Evolutionary conservation across 2,329 filamentous ascomycete species (phyloP), one percentile per base, ranked within the genome.

Genomic region (Cladosporium sp.): DNA sequence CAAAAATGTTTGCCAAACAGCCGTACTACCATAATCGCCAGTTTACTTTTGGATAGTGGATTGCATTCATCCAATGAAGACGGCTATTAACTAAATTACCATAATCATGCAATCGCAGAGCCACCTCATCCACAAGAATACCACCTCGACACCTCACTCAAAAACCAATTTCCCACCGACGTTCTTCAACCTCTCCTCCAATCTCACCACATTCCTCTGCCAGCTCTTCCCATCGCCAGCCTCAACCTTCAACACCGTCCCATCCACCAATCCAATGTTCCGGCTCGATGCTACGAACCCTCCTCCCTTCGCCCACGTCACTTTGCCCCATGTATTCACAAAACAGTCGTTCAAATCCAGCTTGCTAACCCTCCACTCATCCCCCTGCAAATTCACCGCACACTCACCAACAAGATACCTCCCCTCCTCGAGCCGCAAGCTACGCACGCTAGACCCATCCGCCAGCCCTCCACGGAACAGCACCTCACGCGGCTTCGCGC

Each of bases 181-280:
- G 23, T 63, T 63, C 35, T 37, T 37, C 31, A 63, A 26, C 50
- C 61, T 63, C 50, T 63, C 61, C 50, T 63, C 61, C 61, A 63
- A 63, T 37, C 61, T 40, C 23, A 63, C 26, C 61, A 56, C 35
- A 46, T 63, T 63, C 35, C 49, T 63, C 61, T 63, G 61, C 61
- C 61, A 63, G 23, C 50, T 63, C 61, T 40, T 53, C 50, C 61
- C 61, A 63, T 63, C 61, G 16, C 61, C 50, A 16, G 61, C 61
- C 61, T 63, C 61, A 56, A 56, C 61, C 37, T 63, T 50, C 61
- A 63, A 44, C 21, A 63, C 61, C 26, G 61, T 62, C 33, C 46
- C 46, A 14, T 52, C 59, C n/a, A 21, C 50, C 33, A 63, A 23
- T 12, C 49, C 16, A 26, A 63, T 14, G 14, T 46, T 18, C 23